Evolutionary conservation across 2,329 filamentous ascomycete genomes (phyloP).

Genomic region (Penicillium verrucosum): DNA sequence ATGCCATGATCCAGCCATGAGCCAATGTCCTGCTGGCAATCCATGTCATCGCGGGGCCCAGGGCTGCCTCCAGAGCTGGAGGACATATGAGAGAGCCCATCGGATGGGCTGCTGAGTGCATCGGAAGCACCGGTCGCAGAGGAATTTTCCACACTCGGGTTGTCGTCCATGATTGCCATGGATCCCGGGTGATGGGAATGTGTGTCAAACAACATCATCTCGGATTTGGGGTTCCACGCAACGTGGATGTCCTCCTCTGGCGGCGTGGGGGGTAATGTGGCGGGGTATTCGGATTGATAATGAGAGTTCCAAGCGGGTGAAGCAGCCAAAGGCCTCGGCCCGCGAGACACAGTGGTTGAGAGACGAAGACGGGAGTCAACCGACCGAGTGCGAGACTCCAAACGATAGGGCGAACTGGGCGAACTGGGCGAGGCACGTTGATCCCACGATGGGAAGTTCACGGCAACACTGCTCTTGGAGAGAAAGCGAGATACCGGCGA

Average conservation of each 20-base stretch:
- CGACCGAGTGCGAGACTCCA: conserved; percentile 29
- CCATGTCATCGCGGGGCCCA: conserved; percentile 31
- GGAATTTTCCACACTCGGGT: conserved; percentile 27
- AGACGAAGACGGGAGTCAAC: conserved; percentile 31
- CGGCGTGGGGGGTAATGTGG: conserved; percentile 40
- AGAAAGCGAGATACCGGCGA: conserved; percentile 37
- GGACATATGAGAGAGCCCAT: conserved; percentile 31
- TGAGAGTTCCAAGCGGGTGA: conserved; percentile 27
- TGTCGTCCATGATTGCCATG: conserved; percentile 29
- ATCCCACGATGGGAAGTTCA: conserved; percentile 55
- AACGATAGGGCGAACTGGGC: conserved; percentile 21
- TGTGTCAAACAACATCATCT: conserved; percentile 32
- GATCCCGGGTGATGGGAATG: conserved; percentile 28
- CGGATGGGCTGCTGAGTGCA: conserved; percentile 30
- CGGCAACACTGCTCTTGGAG: conserved; percentile 34
- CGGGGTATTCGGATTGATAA: conserved; percentile 31
- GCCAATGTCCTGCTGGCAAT: conserved; percentile 30
- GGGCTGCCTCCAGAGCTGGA: conserved; percentile 33
- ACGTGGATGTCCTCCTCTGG: conserved; percentile 42
- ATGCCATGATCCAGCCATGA: conserved; percentile 40
- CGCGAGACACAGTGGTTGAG: conserved; percentile 35
- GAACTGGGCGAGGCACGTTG: conserved; percentile 35
- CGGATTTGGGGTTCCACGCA: conserved; percentile 36
- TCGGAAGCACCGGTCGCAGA: conserved; percentile 29
- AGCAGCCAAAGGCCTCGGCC: conserved; percentile 30